Evolutionary conservation across 148 eudicot genomes (phyloP).

Genomic region (Gaultheria prostrata): DNA sequence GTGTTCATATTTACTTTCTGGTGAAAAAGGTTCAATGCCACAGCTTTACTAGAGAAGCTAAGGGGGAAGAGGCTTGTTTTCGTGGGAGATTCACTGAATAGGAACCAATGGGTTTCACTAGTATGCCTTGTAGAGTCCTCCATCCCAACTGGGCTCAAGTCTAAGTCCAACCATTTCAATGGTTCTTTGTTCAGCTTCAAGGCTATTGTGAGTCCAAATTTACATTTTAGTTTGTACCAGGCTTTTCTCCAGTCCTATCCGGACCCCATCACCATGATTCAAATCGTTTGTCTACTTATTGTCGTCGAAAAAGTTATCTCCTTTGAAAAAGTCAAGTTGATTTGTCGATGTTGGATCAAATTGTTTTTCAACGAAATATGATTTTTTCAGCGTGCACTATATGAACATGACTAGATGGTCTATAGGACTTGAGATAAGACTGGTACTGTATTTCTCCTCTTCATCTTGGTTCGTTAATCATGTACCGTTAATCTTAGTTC

Average conservation of each 20-base stretch:
- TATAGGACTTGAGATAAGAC: no score
- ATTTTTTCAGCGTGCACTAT: no score
- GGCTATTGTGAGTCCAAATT: not conserved
- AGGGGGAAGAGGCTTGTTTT: conserved; percentile 21
- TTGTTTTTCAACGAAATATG: no score
- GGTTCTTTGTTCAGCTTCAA: conserved; percentile 6
- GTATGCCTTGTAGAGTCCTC: conserved; percentile 14
- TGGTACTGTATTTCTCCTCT: no score
- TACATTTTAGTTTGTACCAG: not conserved
- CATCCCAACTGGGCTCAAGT: not conserved
- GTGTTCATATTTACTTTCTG: not conserved
- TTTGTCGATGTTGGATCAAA: no score
- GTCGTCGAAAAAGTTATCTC: no score
- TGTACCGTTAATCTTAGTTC: not conserved
- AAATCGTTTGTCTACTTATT: no score
- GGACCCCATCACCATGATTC: no score
- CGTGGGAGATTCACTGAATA: conserved; percentile 32
- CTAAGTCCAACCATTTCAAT: not conserved
- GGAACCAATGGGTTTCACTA: conserved; percentile 30
- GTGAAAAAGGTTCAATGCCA: conserved; percentile 22
- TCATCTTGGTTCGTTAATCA: not conserved
- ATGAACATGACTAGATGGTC: no score
- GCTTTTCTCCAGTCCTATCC: not conserved
- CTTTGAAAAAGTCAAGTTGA: no score
- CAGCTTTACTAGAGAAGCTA: conserved; percentile 21